Percentiles rank a stretch among this genome's conserved stretches.
Evolutionary conservation across 805 yeast genomes (phyloP).

Genomic region (Candida boleticola): DNA sequence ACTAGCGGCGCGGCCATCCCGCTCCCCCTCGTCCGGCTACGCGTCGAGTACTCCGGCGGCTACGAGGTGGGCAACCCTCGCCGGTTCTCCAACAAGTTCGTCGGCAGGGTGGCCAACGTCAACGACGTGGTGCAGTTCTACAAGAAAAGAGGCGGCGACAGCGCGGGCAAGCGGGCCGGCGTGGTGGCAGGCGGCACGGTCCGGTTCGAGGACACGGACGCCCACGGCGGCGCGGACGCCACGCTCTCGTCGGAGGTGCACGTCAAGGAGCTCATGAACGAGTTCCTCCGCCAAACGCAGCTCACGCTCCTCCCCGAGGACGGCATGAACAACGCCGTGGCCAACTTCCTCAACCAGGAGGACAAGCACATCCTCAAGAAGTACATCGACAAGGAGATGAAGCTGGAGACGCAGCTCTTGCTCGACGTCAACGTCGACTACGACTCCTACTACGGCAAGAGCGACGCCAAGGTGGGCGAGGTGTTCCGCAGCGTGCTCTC

Average conservation of each 20-base stretch:
- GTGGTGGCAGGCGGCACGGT: slow-evolving; percentile 14
- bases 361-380: slow-evolving; percentile 69
- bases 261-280: slow-evolving; percentile 62
- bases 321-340: slow-evolving; percentile 73
- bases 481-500: slow-evolving; percentile 46
- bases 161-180: slow-evolving; percentile 15
- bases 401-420: slow-evolving; percentile 49
- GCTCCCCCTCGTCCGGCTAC: slow-evolving; percentile 74
- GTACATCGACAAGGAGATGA: slow-evolving; percentile 58
- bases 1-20: slow-evolving; percentile 37
- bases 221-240: slow-evolving; percentile 13
- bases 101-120: slow-evolving; percentile 87
- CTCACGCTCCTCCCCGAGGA: slow-evolving; percentile 69
- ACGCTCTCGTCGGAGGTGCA: slow-evolving; percentile 33
- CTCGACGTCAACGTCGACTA: slow-evolving; percentile 42
- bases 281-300: slow-evolving; percentile 59
- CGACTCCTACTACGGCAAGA: slow-evolving; percentile 25
- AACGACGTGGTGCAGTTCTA: slow-evolving; percentile 78
- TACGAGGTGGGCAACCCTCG: slow-evolving; percentile 90
- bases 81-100: slow-evolving; percentile 85
- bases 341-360: slow-evolving; percentile 74
- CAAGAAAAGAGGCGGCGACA: slow-evolving; percentile 35
- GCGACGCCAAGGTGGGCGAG: slow-evolving; percentile 21
- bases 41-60: slow-evolving; percentile 89
- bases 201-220: slow-evolving; percentile 14